Evolutionary conservation across 345 rosid species (phyloP), one percentile per base, ranked within the genome.

Genomic region (Bretschneidera sinensis): DNA sequence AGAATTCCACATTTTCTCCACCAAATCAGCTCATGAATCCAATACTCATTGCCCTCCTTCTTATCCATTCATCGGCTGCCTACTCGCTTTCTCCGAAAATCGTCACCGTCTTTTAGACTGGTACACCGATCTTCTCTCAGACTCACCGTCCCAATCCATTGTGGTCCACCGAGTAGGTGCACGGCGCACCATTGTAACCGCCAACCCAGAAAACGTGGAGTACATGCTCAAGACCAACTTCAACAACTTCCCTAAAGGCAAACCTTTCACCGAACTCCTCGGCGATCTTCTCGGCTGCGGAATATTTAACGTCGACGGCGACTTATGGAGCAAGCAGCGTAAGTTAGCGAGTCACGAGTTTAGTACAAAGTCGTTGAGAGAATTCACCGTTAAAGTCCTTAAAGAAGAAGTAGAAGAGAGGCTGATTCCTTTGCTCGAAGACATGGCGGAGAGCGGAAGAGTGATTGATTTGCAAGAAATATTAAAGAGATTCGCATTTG

Each of bases 261-360:
- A 74, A 56, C 88, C 91, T 53, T 90, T 90, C 58, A 82, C 89
- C 1, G 85, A 78, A 24, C 77, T 90, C 55, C 85, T 90, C 6
- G 92, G 95, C 0, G 97, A 90, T 58, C 66, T 90, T 47, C 92
- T 90, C 16, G 97, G 97, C 21, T 64, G 78, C 4, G 97, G 97
- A 2, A 90, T 90, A 20, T 90, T 90, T 62, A 90, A 84, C 57
- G 85, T 76, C 0, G 97, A 90, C 22, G 97, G 91, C n/a, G 81
- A 85, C n/a, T 33, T 73, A 17, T 90, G 97, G 95, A 57, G 60
- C 57, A 21, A 70, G 5, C 95, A 90, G 51, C 80, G 95, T 3
- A 90, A 90, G 63, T 35, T 87, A 11, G 92, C 88, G 0, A 83
- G 97, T 67, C 95, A 85, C 59, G 90, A 85, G 76, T 87, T 90